Percentiles rank a stretch among this genome's conserved stretches.
Evolutionary conservation across 768 basidiomycete species (phyloP).

Genomic region (Amanita subjunquillea): DNA sequence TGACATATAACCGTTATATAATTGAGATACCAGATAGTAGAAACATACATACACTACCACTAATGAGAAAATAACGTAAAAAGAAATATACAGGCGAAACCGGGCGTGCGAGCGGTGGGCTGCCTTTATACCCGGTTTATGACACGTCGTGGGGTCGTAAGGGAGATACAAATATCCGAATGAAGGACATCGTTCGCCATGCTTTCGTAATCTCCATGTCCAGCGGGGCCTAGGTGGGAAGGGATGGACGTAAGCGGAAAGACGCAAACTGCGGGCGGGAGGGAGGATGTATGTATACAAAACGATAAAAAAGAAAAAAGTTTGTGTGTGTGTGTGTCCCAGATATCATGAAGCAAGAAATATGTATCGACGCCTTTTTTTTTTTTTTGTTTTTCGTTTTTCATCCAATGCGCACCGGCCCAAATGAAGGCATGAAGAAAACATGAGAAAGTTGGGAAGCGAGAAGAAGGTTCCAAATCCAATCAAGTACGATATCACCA

Average conservation of each 20-base stretch:
- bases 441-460: constrained; percentile 2
- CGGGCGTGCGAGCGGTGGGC: background rate
- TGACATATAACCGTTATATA: background rate
- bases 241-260: background rate
- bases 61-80: constrained; percentile 3
- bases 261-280: background rate
- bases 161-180: constrained; percentile 1
- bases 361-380: background rate
- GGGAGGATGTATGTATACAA: background rate
- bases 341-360: constrained; percentile 1
- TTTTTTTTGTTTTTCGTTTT: constrained; percentile 3
- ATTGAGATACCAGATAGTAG: background rate
- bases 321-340: background rate
- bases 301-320: background rate
- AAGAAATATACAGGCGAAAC: background rate
- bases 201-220: background rate
- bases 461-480: constrained; percentile 7
- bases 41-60: background rate
- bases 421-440: constrained; percentile 4
- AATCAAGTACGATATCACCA: constrained; percentile 4
- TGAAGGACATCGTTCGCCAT: background rate
- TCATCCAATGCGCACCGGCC: constrained; percentile 5
- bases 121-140: background rate
- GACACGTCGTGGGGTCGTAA: background rate
- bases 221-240: background rate